phyloP scores from a whole-genome alignment of 2,329 filamentous ascomycete genomes.

The Boeremia lycopersici region DNA sequence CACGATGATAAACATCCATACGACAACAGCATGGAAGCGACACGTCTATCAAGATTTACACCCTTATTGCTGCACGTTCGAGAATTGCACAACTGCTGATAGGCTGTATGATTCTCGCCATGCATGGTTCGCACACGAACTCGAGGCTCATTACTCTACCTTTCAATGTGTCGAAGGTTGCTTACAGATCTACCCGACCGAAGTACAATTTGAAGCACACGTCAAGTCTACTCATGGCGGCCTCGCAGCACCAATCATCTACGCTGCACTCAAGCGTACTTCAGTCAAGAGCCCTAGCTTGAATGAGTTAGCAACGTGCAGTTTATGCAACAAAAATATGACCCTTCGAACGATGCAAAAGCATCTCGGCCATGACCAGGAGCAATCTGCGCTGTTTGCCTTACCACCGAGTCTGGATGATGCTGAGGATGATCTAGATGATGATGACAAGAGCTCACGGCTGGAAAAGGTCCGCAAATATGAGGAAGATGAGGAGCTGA shows the following conservation, averaged over 20 bases:
- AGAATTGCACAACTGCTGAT: slow-evolving; percentile 26
- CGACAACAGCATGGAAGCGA: slow-evolving; percentile 27
- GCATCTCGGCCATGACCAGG: slow-evolving; percentile 30
- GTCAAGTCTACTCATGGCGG: not conserved
- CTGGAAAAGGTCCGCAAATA: too few relatives aligned
- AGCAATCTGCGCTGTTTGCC: slow-evolving; percentile 34
- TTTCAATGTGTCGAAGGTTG: slow-evolving; percentile 27
- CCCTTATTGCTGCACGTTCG: slow-evolving; percentile 32
- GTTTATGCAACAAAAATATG: slow-evolving; percentile 20
- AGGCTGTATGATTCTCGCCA: slow-evolving; percentile 29
- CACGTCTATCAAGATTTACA: slow-evolving; percentile 35
- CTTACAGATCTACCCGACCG: not conserved
- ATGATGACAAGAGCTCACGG: too few relatives aligned
- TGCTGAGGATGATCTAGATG: too few relatives aligned
- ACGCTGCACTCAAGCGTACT: not conserved
- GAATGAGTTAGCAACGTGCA: slow-evolving; percentile 3
- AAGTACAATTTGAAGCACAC: not conserved
- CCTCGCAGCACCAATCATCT: not conserved
- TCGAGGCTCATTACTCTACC: slow-evolving; percentile 22
- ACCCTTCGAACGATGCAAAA: slow-evolving; percentile 19
- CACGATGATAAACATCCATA: slow-evolving; percentile 28
- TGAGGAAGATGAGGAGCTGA: too few relatives aligned
- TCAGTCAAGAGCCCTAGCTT: not conserved
- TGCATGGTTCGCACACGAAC: slow-evolving; percentile 32
- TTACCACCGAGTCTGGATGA: too few relatives aligned